Conservation (phyloP, 345 rosid genomes). For the Pelargonium nanum region DNA sequence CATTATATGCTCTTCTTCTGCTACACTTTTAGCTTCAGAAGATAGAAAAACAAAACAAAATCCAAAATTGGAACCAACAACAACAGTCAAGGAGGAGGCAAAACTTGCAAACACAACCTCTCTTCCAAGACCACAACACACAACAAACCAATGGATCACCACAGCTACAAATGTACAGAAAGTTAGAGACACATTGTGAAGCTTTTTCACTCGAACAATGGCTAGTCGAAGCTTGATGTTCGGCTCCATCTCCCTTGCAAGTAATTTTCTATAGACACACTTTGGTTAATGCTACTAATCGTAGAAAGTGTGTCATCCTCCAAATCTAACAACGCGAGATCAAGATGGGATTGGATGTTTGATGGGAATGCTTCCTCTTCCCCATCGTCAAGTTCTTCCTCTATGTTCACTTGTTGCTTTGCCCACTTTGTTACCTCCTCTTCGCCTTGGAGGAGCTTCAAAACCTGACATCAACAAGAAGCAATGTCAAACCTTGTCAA, state of each 20-base stretch:
- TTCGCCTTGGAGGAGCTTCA: slow-evolving; percentile 78
- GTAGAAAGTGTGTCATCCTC: slow-evolving; percentile 56
- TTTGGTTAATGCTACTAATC: slow-evolving; percentile 44
- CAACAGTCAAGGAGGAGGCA: slow-evolving; percentile 34
- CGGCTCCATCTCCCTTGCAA: slow-evolving; percentile 74
- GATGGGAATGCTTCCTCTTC: slow-evolving; percentile 43
- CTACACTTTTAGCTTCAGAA: too few relatives aligned
- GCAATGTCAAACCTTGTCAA: background rate
- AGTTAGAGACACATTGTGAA: slow-evolving; percentile 2
- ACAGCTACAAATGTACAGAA: background rate
- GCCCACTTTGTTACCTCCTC: slow-evolving; percentile 63
- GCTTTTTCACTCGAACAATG: background rate
- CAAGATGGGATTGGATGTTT: slow-evolving; percentile 67
- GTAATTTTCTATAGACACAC: slow-evolving; percentile 61
- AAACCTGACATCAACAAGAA: slow-evolving; percentile 29
- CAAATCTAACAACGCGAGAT: slow-evolving; percentile 66
- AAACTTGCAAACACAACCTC: slow-evolving; percentile 32
- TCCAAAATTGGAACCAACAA: background rate
- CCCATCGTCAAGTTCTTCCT: slow-evolving; percentile 28
- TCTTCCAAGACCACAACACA: slow-evolving; percentile 35
- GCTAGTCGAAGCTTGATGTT: slow-evolving; percentile 55
- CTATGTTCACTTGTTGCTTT: slow-evolving; percentile 35
- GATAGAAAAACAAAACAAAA: too few relatives aligned
- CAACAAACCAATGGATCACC: slow-evolving; percentile 15
- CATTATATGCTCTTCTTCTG: too few relatives aligned